Percentiles rank a stretch among this genome's conserved stretches.
Conservation (phyloP, 352 stramenopile species). For the Blastocystis sp. region DNA sequence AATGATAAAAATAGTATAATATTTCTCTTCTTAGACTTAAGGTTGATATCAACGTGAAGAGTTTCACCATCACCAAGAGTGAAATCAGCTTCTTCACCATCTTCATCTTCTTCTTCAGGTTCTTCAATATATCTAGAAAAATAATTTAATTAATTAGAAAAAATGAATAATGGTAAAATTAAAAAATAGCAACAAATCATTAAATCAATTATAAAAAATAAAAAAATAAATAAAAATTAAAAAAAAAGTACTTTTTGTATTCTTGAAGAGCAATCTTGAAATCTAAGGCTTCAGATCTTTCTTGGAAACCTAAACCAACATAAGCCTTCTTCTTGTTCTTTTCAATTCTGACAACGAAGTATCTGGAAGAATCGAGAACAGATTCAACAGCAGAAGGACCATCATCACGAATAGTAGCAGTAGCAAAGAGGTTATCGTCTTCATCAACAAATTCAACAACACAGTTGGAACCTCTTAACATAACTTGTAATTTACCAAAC, state of each 20-base stretch:
- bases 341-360: constrained; percentile 25
- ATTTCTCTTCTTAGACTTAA: constrained; percentile 26
- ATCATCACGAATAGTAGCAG: constrained; percentile 9
- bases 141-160: too few species aligned
- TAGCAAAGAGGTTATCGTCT: constrained; percentile 18
- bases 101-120: neutral
- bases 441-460: constrained; percentile 6
- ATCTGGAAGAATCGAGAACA: constrained; percentile 22
- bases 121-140: too few species aligned
- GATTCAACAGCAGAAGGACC: constrained; percentile 19
- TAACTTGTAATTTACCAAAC: neutral
- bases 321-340: constrained; percentile 19
- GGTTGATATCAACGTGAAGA: constrained; percentile 4
- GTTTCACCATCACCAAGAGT: constrained; percentile 6
- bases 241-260: constrained; percentile 22
- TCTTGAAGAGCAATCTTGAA: constrained; percentile 25
- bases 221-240: too few species aligned
- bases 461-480: constrained; percentile 3
- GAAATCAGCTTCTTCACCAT: constrained; percentile 3
- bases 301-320: constrained; percentile 16
- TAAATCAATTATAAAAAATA: too few species aligned
- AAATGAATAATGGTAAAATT: too few species aligned
- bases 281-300: constrained; percentile 10
- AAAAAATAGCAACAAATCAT: too few species aligned
- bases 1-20: too few species aligned